Evolutionary conservation across 2,329 filamentous ascomycete genomes (phyloP), one percentile per base, ranked within the genome.

Genomic region (Dothistroma septosporum): DNA sequence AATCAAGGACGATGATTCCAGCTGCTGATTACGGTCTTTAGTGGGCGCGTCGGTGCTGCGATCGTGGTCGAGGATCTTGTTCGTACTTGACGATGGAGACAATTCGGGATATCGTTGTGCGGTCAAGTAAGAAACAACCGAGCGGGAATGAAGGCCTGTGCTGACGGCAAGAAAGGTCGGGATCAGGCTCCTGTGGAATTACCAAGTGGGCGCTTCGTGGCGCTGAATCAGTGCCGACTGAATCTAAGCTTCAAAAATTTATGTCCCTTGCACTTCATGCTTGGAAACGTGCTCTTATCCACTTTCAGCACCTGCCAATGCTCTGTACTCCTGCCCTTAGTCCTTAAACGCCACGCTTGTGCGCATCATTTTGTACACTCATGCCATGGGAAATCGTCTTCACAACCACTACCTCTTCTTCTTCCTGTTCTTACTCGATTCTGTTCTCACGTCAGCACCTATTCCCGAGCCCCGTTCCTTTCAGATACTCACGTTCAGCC

Each of bases 401-500:
- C 41, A n/a, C 9, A 1, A 16, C 11, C n/a, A 53, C 50, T 70
- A 74, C 35, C 64, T 57, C 63, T 65, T 78, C 73, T 75, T 78
- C 70, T 77, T 78, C 73, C 80, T 80, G 56, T 73, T 74, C 5
- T 61, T 53, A 50, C 32, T 35, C 41, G 62, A 52, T 56, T 52
- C 37, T 60, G 52, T 21, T 21, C 11, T 63, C 71, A 69, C 19
- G 16, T 19, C 21, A 41, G 21, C 28, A 22, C 28, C 6, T n/a
- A 28, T 28, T 28, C 16, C 2, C 11, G 2, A 32, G 19, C 37
- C 24, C 5, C 21, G 1, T 28, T 28, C 31, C 12, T 33, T 19
- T 71, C 64, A 8, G 44, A 49, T 70, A 75, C 72, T 69, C 58
- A 79, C 78, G 78, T 61, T 76, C 76, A 67, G 77, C 77, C 49